Conservation (phyloP, 371 early-diverging fungal species). For the Lichtheimia ornata region DNA sequence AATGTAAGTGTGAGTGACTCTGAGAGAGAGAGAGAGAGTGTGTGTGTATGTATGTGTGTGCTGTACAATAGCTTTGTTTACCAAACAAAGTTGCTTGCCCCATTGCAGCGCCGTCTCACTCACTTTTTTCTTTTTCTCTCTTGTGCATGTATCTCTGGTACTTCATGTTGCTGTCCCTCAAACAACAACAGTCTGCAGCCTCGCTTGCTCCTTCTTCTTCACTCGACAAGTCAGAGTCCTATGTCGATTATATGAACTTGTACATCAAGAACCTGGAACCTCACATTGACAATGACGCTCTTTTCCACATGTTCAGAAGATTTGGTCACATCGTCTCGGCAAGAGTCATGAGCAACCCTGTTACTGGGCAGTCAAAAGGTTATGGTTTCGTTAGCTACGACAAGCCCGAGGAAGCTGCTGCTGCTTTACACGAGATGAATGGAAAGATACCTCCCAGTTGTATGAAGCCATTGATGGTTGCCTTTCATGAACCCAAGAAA, state of each 20-base stretch:
- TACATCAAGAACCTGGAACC: constrained; percentile 47
- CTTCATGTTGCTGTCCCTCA: constrained; percentile 10
- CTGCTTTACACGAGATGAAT: constrained; percentile 42
- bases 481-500: constrained; percentile 51
- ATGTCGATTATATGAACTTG: constrained; percentile 31
- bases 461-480: constrained; percentile 36
- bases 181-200: constrained; percentile 7
- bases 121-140: constrained; percentile 11
- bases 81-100: constrained; percentile 14
- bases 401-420: constrained; percentile 37
- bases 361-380: constrained; percentile 44
- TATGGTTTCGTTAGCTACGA: constrained; percentile 47
- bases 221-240: constrained; percentile 13
- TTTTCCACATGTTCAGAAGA: constrained; percentile 37
- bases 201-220: constrained; percentile 1
- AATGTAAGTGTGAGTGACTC: constrained; percentile 10
- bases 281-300: constrained; percentile 31
- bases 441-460: constrained; percentile 23
- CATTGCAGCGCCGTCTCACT: background rate
- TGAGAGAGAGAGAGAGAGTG: too few relatives aligned
- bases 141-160: constrained; percentile 11
- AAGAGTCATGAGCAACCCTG: constrained; percentile 42
- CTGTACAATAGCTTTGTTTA: constrained; percentile 14
- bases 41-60: background rate
- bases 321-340: constrained; percentile 46